phyloP scores from a whole-genome alignment of 2,329 filamentous ascomycete genomes.

The Pseudovirgaria hyperparasitica region DNA sequence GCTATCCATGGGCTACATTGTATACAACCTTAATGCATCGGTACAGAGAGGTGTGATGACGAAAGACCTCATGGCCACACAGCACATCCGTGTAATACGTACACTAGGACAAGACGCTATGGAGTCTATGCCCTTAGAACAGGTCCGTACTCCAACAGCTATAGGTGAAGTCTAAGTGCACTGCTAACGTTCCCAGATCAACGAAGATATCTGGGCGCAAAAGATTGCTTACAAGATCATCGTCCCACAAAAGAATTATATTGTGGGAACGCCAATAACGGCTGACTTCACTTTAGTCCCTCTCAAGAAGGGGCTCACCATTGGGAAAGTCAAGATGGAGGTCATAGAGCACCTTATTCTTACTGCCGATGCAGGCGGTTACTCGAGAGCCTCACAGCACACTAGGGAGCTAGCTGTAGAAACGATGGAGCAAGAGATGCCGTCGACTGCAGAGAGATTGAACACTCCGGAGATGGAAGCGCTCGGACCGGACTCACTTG shows the following conservation, averaged over 20 bases:
- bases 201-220: constrained; percentile 95
- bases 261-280: constrained; percentile 78
- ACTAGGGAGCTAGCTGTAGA: constrained; percentile 15
- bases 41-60: constrained; percentile 77
- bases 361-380: constrained; percentile 19
- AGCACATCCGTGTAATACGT: constrained; percentile 40
- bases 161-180: not conserved
- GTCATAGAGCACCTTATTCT: constrained; percentile 55
- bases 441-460: constrained; percentile 14
- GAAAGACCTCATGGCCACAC: constrained; percentile 72
- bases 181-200: constrained; percentile 36
- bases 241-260: constrained; percentile 84
- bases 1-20: constrained; percentile 70
- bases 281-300: constrained; percentile 82
- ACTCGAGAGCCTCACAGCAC: constrained; percentile 13
- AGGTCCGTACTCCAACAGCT: constrained; percentile 5
- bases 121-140: constrained; percentile 37
- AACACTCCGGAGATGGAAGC: constrained; percentile 3
- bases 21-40: constrained; percentile 84
- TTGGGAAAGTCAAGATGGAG: constrained; percentile 71
- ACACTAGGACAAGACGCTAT: constrained; percentile 54
- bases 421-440: constrained; percentile 21
- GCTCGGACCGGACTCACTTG: constrained; percentile 22
- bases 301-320: constrained; percentile 72
- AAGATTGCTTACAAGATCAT: constrained; percentile 94